These are phyloP conservation scores for Neofusicoccum ribis DNA, from an alignment of 2,329 filamentous ascomycete species.

Conservation along the genomic window DNA sequence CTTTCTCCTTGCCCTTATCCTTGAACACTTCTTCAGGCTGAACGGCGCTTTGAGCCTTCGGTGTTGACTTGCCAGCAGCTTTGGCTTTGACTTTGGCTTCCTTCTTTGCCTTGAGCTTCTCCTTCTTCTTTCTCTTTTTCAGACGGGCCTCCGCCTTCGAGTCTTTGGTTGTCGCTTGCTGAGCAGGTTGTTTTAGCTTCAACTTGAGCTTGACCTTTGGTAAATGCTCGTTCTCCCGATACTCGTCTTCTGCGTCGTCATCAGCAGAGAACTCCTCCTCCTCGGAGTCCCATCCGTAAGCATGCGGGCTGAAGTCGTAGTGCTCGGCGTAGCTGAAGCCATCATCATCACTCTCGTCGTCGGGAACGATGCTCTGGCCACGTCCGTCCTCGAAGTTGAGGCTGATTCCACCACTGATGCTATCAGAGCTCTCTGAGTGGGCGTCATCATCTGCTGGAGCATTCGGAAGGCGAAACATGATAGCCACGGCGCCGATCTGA, in stretches of 20 bases:
- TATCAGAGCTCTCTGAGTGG: conserved; percentile 25
- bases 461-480: conserved; percentile 69
- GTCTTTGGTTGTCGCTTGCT: conserved; percentile 3
- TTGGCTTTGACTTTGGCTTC: conserved; percentile 19
- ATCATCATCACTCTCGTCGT: conserved; percentile 24
- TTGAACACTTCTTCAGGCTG: background rate
- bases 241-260: conserved; percentile 41
- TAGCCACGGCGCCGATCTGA: conserved; percentile 69
- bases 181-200: conserved; percentile 22
- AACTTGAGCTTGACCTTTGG: conserved; percentile 31
- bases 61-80: conserved; percentile 16
- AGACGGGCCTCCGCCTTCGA: conserved; percentile 10
- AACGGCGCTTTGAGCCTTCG: background rate
- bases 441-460: conserved; percentile 58
- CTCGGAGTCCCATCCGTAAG: conserved; percentile 20
- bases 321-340: conserved; percentile 14
- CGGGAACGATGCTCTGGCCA: conserved; percentile 53
- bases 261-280: conserved; percentile 20
- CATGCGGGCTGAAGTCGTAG: conserved; percentile 16
- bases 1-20: conserved; percentile 2
- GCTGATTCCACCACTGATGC: conserved; percentile 63
- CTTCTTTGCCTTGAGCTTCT: conserved; percentile 23
- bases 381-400: conserved; percentile 69
- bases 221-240: conserved; percentile 30
- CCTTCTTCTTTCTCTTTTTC: conserved; percentile 18